These are phyloP conservation scores for Voacanga thouarsii DNA, from an alignment of 257 asterid genomes.

Conservation along the genomic window DNA sequence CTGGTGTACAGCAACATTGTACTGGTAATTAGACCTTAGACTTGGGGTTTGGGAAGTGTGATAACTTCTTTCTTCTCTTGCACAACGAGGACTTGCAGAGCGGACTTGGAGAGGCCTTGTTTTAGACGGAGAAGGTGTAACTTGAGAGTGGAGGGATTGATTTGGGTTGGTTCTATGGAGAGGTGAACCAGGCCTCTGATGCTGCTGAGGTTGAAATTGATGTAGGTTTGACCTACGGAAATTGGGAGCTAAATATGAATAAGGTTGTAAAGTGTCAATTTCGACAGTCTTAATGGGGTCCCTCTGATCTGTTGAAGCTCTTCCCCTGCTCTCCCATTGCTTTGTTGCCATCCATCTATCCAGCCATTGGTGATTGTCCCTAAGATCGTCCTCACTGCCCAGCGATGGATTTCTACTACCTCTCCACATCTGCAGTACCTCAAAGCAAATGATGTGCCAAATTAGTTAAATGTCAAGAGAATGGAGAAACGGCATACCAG, in stretches of 20 bases:
- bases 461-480: neutral
- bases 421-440: conserved; percentile 38
- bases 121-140: conserved; percentile 50
- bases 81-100: conserved; percentile 50
- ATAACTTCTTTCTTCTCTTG: conserved; percentile 43
- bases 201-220: conserved; percentile 4
- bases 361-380: conserved; percentile 40
- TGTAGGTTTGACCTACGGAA: neutral
- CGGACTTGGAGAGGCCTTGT: conserved; percentile 44
- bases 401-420: conserved; percentile 25
- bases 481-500: neutral
- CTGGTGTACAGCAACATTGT: conserved; percentile 23
- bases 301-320: conserved; percentile 63
- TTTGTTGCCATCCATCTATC: conserved; percentile 61
- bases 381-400: conserved; percentile 9
- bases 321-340: conserved; percentile 55
- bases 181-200: conserved; percentile 35
- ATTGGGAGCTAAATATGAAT: conserved; percentile 24
- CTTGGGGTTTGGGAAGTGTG: conserved; percentile 83
- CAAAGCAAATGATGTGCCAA: neutral
- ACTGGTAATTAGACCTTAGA: conserved; percentile 38
- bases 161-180: conserved; percentile 34
- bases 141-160: conserved; percentile 38
- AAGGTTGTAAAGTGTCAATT: conserved; percentile 48
- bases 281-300: conserved; percentile 77